Conservation (phyloP, 495 filamentous ascomycete species). For the Bacidia gigantensis region DNA sequence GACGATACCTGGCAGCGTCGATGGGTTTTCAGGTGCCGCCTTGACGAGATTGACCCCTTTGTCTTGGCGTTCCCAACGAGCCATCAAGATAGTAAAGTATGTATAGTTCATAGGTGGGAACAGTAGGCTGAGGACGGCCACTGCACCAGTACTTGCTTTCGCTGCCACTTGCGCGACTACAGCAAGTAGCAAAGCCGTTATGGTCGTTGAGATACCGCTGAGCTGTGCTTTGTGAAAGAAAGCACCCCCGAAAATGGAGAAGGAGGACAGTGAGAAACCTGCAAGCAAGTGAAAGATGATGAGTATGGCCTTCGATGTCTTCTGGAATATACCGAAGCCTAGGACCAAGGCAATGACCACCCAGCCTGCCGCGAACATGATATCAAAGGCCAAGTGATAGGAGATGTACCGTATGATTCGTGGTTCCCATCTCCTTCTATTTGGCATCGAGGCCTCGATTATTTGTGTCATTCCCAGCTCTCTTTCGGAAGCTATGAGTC, state of each 20-base stretch:
- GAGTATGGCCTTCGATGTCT: conserved; percentile 44
- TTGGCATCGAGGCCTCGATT: conserved; percentile 72
- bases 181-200: conserved; percentile 51
- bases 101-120: conserved; percentile 66
- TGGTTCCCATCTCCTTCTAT: conserved; percentile 46
- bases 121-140: conserved; percentile 49
- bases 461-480: conserved; percentile 69
- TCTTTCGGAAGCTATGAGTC: conserved; percentile 61
- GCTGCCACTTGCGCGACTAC: conserved; percentile 54
- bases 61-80: conserved; percentile 47
- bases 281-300: conserved; percentile 49
- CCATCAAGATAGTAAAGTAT: conserved; percentile 54
- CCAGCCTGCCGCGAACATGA: conserved; percentile 59
- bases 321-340: conserved; percentile 44
- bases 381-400: conserved; percentile 53
- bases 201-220: conserved; percentile 53
- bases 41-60: conserved; percentile 40
- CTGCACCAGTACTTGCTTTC: conserved; percentile 38
- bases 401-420: conserved; percentile 53
- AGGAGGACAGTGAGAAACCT: conserved; percentile 51
- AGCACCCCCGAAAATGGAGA: conserved; percentile 53
- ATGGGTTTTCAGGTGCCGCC: conserved; percentile 45
- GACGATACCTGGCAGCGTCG: conserved; percentile 47
- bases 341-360: conserved; percentile 51
- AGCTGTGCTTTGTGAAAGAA: conserved; percentile 72